Evolutionary conservation across 208 protist genomes (phyloP).

Genomic region (Leishmania guyanensis): DNA sequence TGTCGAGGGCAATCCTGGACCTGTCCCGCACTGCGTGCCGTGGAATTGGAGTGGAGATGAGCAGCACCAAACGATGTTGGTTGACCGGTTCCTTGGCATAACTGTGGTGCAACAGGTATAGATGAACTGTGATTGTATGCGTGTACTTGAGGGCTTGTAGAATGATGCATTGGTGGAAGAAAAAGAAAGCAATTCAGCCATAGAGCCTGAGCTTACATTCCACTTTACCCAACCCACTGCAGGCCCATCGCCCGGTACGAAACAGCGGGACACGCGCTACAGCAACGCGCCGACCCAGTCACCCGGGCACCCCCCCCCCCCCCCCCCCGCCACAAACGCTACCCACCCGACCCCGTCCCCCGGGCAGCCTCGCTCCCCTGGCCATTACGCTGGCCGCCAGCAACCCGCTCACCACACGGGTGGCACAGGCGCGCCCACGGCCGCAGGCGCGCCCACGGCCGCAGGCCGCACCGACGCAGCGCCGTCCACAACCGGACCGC

Average conservation of each 20-base stretch:
- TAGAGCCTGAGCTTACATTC: not conserved
- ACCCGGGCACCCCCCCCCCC: not conserved
- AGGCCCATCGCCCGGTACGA: not conserved
- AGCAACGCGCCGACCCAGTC: not conserved
- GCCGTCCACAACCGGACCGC: not conserved
- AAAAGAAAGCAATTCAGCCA: not conserved
- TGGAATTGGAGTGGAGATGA: not conserved
- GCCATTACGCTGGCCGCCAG: not conserved
- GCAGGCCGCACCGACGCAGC: not conserved
- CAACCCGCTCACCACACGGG: not conserved
- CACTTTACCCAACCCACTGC: not conserved
- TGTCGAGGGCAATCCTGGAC: not conserved
- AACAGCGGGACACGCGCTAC: not conserved
- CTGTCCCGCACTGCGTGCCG: not conserved
- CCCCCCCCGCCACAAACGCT: not conserved
- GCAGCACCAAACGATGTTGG: not conserved
- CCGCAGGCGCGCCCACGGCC: not conserved
- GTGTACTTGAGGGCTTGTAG: not conserved
- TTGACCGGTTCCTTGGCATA: not conserved
- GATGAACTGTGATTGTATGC: not conserved
- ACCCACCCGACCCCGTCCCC: not conserved
- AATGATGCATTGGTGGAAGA: not conserved
- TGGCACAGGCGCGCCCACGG: not conserved
- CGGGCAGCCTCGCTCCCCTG: not conserved
- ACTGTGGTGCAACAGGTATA: not conserved